Conservation (phyloP, 1,284 basidiomycete species). For the Mycena sp. region DNA sequence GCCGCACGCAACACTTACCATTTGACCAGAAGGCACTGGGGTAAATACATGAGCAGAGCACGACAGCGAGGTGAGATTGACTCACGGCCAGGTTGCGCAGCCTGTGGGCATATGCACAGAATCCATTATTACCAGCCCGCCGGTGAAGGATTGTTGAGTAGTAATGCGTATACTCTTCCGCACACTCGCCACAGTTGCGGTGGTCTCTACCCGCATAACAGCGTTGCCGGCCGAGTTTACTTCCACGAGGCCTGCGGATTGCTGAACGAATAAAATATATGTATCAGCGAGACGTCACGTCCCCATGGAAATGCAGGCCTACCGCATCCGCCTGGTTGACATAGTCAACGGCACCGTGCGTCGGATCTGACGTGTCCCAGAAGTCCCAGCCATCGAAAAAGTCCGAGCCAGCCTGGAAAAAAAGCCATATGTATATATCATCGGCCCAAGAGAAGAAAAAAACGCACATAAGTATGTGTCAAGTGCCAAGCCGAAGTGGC, state of each 20-base stretch:
- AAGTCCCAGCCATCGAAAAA: constrained; percentile 90
- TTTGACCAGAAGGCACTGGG: constrained; percentile 61
- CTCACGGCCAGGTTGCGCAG: constrained; percentile 86
- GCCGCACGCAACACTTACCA: constrained; percentile 34
- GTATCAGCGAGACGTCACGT: not conserved
- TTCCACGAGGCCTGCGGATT: constrained; percentile 58
- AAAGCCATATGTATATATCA: not conserved
- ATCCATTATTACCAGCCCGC: constrained; percentile 83
- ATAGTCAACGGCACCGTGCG: constrained; percentile 74
- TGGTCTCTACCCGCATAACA: constrained; percentile 87
- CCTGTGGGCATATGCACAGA: constrained; percentile 92
- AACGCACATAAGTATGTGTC: constrained; percentile 45
- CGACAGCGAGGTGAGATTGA: constrained; percentile 26
- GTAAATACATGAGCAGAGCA: constrained; percentile 1
- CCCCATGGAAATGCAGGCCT: constrained; percentile 35
- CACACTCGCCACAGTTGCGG: constrained; percentile 67
- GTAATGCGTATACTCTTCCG: constrained; percentile 84
- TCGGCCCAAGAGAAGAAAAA: not conserved
- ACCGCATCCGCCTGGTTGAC: constrained; percentile 66
- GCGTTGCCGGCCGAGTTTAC: constrained; percentile 78
- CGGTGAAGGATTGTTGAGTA: constrained; percentile 68
- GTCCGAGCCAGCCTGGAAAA: constrained; percentile 60
- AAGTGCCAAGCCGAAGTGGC: constrained; percentile 47
- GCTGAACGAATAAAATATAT: constrained; percentile 46
- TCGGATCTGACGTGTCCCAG: constrained; percentile 79